Percentiles rank a stretch among this genome's conserved stretches.
phyloP scores from a whole-genome alignment of 176 grass and related monocot genomes.

The Rhynchospora pubera region DNA sequence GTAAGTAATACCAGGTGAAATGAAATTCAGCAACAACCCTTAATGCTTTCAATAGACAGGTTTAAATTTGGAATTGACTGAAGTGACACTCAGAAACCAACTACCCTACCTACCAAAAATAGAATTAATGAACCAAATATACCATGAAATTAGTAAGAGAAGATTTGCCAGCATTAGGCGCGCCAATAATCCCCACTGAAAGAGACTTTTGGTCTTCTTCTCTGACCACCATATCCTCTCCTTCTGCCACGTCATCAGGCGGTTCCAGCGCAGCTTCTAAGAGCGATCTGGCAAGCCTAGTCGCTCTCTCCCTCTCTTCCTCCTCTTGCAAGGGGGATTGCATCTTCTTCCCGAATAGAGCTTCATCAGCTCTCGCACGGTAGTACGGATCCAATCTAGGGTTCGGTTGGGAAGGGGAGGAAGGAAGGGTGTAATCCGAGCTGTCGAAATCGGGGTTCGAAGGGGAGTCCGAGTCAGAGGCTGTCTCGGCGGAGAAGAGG shows the following conservation, averaged over 20 bases:
- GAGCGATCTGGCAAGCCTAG: slow-evolving; percentile 61
- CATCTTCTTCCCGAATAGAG: slow-evolving; percentile 44
- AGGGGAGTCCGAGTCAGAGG: neutral
- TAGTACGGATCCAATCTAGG: slow-evolving; percentile 54
- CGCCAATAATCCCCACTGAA: slow-evolving; percentile 78
- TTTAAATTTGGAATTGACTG: neutral
- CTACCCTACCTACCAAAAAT: neutral
- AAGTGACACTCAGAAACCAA: neutral
- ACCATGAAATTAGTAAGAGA: slow-evolving; percentile 84
- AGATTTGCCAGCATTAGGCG: slow-evolving; percentile 89
- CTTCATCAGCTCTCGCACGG: slow-evolving; percentile 65
- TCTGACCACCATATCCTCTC: slow-evolving; percentile 49
- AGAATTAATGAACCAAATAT: neutral
- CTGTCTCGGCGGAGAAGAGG: neutral
- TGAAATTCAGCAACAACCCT: neutral
- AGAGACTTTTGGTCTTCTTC: slow-evolving; percentile 87
- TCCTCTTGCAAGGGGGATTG: neutral
- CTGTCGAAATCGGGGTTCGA: neutral
- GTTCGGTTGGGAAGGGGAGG: slow-evolving; percentile 16
- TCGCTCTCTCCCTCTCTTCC: slow-evolving; percentile 44
- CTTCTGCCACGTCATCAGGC: slow-evolving; percentile 52
- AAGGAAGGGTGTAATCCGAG: neutral
- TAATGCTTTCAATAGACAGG: neutral
- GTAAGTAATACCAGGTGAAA: neutral
- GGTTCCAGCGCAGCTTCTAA: slow-evolving; percentile 70